phyloP scores from a whole-genome alignment of 2,329 filamentous ascomycete genomes.

The Tolypocladium amazonense region DNA sequence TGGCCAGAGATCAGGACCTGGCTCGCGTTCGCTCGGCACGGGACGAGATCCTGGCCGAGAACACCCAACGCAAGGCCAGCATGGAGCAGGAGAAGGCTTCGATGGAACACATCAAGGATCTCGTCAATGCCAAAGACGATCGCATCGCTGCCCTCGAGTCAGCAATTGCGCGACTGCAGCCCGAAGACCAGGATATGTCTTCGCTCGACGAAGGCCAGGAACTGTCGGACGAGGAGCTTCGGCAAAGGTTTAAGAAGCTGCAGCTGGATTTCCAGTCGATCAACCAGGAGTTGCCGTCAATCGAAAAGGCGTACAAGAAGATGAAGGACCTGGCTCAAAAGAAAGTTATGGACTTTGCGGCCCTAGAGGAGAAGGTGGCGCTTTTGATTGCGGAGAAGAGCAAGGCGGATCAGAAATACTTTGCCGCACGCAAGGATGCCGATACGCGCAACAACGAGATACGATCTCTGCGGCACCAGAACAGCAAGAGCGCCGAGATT shows the following conservation, averaged over 20 bases:
- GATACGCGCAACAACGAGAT: constrained; percentile 77
- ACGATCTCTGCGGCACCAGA: constrained; percentile 67
- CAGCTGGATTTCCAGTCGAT: constrained; percentile 75
- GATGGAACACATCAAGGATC: constrained; percentile 64
- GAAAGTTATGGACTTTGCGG: constrained; percentile 69
- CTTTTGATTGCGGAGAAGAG: constrained; percentile 77
- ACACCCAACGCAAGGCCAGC: constrained; percentile 65
- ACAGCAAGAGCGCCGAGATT: constrained; percentile 84
- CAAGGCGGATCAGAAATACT: constrained; percentile 97
- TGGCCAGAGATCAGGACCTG: constrained; percentile 72
- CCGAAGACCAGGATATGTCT: constrained; percentile 36
- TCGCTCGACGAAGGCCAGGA: constrained; percentile 40
- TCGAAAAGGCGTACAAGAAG: constrained; percentile 86
- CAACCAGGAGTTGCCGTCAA: constrained; percentile 75
- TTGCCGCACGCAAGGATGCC: constrained; percentile 88
- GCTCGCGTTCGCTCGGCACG: constrained; percentile 73
- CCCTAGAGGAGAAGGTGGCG: constrained; percentile 67
- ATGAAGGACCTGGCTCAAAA: constrained; percentile 75
- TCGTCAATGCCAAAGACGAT: constrained; percentile 68
- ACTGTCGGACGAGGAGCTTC: constrained; percentile 60
- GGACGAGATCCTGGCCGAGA: constrained; percentile 77
- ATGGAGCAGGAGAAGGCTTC: constrained; percentile 68
- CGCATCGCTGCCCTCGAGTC: constrained; percentile 74
- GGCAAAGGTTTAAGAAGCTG: constrained; percentile 61
- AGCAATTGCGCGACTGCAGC: constrained; percentile 62